Evolutionary conservation across 768 basidiomycete species (phyloP), one percentile per base, ranked within the genome.

Genomic region (Kwoniella mangroviensis): DNA sequence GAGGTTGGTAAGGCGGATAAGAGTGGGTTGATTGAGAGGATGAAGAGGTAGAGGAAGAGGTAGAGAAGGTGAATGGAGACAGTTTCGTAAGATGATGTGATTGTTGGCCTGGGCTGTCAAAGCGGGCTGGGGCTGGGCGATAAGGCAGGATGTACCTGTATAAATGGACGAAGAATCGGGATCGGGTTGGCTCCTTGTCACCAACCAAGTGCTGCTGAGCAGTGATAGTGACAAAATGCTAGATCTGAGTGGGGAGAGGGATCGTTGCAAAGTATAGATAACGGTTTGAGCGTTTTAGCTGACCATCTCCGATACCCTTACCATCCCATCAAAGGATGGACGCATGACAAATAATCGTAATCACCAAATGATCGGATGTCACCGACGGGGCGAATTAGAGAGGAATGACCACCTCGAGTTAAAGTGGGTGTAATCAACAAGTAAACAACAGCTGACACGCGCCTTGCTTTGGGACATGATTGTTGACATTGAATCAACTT

Each of bases 71-170:
- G 58, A 60, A 60, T 60, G 58, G 58, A 4, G 58, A 60, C 58
- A 60, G 28, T 60, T 60, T 60, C 21, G 58, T 60, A 45, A 24
- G 21, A 12, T 19, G 41, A 41, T n/a, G 52, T 28, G 34, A 28
- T 53, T 45, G 61, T 42, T 6, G 34, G 24, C 22, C 34, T n/a
- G n/a, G 58, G 58, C 45, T 56, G 19, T 65, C 63, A 21, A 55
- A 65, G 53, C 40, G 53, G 34, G 63, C 63, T 65, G 53, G 19
- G 63, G 62, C 62, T 53, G 45, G 51, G 17, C 26, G 62, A 63
- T 63, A 54, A 63, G 62, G 62, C 49, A 26, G 62, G 62, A 21
- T 53, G 49, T 22, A 45, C 5, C 22, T 7, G 51, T 21, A 52
- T 17, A 17, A 0, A 52, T 1, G 51, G 11, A 15, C 9, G 4